Evolutionary conservation across 768 basidiomycete species (phyloP), one percentile per base, ranked within the genome.

Genomic region (Leccinum sublutescens): DNA sequence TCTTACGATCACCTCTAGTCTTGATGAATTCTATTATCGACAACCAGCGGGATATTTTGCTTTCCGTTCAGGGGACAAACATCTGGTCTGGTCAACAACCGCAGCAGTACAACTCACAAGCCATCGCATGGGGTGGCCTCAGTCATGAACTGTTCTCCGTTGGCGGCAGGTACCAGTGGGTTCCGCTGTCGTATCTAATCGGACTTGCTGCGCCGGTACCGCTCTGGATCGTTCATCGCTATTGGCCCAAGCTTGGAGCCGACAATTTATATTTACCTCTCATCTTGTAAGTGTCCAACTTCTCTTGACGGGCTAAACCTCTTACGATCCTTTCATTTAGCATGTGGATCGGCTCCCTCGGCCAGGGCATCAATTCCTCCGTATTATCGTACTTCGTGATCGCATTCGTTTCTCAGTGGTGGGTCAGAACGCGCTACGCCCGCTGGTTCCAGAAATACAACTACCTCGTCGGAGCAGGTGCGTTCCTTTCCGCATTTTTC

Each of bases 1-100:
- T 57, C 49, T 63, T n/a, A 53, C 29, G 27, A 2, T 9, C 23
- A 64, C 78, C 54, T 77, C 65, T 77, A 73, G 80, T 85, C 48
- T 64, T 87, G 54, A 85, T 85, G 85, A 85, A 82, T 61, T 77
- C 78, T 1, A 82, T 87, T 58, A 77, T 87, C 65, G 74, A 77
- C 53, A 76, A 70, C 40, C 81, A 85, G 50, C 75, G 77, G 0
- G 76, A 78, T 0, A 80, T 83, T 27, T 68, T 87, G 4, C 70
- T 85, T 27, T 80, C 78, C 6, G 77, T 82, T 0, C 74, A 86
- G 63, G 84, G 84, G 27, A 84, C 85, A 23, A 68, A 67, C 45
- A 68, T 72, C 27, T 72, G 72, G 71, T 72, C 72, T 0, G 72
- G 71, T 1, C 72, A 74, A 11, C 71, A 70, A 55, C 60, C 67